Conservation (phyloP, 768 basidiomycete genomes). For the Suillus cothurnatus region DNA sequence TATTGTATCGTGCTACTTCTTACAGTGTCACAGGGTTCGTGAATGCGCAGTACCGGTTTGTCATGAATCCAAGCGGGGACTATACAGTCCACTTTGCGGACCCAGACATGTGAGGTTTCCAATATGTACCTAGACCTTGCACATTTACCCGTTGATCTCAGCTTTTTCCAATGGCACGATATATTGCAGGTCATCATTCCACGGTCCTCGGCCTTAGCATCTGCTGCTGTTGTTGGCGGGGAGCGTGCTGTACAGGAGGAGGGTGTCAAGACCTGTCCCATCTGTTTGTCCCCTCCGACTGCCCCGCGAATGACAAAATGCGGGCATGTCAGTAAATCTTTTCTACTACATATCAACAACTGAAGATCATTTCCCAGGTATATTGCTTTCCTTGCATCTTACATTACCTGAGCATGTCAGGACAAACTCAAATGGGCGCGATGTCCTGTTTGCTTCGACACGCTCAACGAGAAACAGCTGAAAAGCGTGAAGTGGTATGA, state of each 20-base stretch:
- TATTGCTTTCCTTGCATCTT: conserved; percentile 95
- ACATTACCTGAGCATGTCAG: conserved; percentile 83
- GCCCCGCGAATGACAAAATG: conserved; percentile 96
- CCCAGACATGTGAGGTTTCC: conserved; percentile 82
- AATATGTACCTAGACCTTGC: conserved; percentile 9
- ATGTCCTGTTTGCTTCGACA: conserved; percentile 97
- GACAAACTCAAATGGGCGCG: conserved; percentile 85
- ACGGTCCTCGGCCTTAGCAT: conserved; percentile 72
- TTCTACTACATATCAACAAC: conserved; percentile 4
- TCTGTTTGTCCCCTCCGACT: conserved; percentile 89
- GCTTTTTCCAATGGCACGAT: conserved; percentile 96
- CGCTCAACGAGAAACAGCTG: conserved; percentile 85
- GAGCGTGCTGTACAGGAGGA: conserved; percentile 49
- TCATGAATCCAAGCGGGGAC: conserved; percentile 90
- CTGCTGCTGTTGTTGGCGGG: conserved; percentile 52
- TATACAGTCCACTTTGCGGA: conserved; percentile 97
- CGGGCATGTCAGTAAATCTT: conserved; percentile 77
- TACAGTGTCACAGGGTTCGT: conserved; percentile 67
- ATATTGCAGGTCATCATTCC: conserved; percentile 94
- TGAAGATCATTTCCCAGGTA: conserved; percentile 52
- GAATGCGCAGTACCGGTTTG: conserved; percentile 94
- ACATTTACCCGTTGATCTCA: conserved; percentile 31
- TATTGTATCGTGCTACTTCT: conserved; percentile 17
- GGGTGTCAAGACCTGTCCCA: conserved; percentile 82
- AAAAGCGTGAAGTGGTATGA: conserved; percentile 94